Conservation (phyloP, 2,329 filamentous ascomycete genomes). For the Epichloe baconii region DNA sequence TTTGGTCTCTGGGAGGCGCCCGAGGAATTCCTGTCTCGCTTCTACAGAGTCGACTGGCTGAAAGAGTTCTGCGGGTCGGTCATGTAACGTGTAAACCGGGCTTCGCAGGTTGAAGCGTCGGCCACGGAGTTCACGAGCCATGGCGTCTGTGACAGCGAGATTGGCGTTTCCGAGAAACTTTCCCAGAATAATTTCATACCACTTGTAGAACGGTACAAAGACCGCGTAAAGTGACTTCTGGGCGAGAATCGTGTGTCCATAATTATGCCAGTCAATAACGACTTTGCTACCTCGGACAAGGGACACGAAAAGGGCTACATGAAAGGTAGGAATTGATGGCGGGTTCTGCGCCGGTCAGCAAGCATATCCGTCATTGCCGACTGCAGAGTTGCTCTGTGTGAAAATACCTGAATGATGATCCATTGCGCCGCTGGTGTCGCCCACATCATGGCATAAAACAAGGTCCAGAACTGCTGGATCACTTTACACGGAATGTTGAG, state of each 20-base stretch:
- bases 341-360: constrained; percentile 53
- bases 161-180: constrained; percentile 55
- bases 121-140: constrained; percentile 57
- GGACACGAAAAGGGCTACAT: constrained; percentile 59
- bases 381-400: background rate
- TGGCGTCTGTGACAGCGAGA: constrained; percentile 80
- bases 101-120: constrained; percentile 51
- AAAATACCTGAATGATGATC: constrained; percentile 64
- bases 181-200: constrained; percentile 65
- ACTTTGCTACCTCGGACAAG: constrained; percentile 67
- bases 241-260: constrained; percentile 85
- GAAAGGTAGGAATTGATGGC: constrained; percentile 82
- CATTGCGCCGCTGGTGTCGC: constrained; percentile 60
- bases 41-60: constrained; percentile 44
- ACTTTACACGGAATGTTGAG: constrained; percentile 74
- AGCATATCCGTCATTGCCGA: background rate
- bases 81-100: constrained; percentile 63
- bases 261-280: constrained; percentile 97
- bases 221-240: constrained; percentile 50
- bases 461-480: constrained; percentile 60
- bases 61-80: constrained; percentile 75
- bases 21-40: constrained; percentile 47
- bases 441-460: constrained; percentile 65
- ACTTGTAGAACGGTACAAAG: constrained; percentile 62
- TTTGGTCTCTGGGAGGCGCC: constrained; percentile 49